Percentiles rank a stretch among this genome's conserved stretches.
phyloP scores from a whole-genome alignment of 495 filamentous ascomycete species.

The Trichoderma reesei region DNA sequence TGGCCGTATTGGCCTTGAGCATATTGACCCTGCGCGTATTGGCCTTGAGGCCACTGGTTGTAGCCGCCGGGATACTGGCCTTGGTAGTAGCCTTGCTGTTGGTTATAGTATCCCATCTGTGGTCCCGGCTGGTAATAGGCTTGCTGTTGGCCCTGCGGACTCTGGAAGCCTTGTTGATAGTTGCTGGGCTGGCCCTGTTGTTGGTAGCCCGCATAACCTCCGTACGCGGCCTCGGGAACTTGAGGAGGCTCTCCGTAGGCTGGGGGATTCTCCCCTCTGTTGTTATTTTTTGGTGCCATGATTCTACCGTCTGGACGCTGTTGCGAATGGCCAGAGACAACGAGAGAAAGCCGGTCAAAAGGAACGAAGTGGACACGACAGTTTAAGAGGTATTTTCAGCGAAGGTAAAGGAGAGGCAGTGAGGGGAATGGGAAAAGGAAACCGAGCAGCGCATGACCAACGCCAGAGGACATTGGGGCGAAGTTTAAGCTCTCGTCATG shows the following conservation, averaged over 20 bases:
- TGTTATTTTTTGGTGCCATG: background rate
- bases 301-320: background rate
- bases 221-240: background rate
- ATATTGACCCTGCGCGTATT: conserved; percentile 15
- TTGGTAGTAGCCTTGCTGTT: conserved; percentile 16
- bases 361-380: background rate
- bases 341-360: background rate
- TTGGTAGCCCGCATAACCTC: background rate
- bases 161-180: conserved; percentile 13
- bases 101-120: conserved; percentile 35
- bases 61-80: conserved; percentile 18
- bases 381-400: too few relatives aligned
- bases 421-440: background rate
- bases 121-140: conserved; percentile 29
- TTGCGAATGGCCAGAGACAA: background rate
- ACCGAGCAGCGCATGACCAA: background rate
- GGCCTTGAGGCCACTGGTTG: conserved; percentile 16
- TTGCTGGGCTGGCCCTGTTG: conserved; percentile 1
- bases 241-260: background rate
- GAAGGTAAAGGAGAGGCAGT: background rate
- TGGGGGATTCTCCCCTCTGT: background rate
- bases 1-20: conserved; percentile 18
- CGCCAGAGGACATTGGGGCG: background rate
- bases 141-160: conserved; percentile 16
- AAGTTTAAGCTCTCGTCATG: background rate